Conservation (phyloP, 331 rosid genomes). For the Phaseolus coccineus region DNA sequence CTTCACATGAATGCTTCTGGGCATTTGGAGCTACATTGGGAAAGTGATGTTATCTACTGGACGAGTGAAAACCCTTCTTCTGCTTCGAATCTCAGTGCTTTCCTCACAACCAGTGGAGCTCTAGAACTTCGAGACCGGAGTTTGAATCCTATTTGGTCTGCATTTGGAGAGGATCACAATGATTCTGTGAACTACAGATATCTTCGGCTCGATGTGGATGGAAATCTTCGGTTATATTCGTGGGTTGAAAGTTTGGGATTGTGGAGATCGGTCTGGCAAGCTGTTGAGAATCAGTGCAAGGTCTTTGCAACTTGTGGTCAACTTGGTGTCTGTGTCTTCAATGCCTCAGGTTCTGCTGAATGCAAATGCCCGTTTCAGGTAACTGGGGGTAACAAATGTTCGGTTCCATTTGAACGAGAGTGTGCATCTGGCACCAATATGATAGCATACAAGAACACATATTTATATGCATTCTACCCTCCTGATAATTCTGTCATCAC, state of each 20-base stretch:
- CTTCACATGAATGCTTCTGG: slow-evolving; percentile 69
- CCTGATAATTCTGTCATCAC: slow-evolving; percentile 51
- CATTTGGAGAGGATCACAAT: slow-evolving; percentile 69
- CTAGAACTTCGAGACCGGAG: slow-evolving; percentile 57
- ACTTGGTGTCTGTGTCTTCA: slow-evolving; percentile 61
- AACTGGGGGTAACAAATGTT: slow-evolving; percentile 52
- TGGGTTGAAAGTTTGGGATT: slow-evolving; percentile 58
- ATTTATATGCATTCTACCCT: slow-evolving; percentile 66
- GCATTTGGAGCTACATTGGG: slow-evolving; percentile 71
- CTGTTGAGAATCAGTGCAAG: slow-evolving; percentile 78
- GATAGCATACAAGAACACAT: slow-evolving; percentile 50
- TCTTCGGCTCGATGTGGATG: slow-evolving; percentile 77
- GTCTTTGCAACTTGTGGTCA: slow-evolving; percentile 79
- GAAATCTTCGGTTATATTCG: slow-evolving; percentile 78
- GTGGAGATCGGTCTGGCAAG: slow-evolving; percentile 78
- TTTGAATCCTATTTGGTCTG: slow-evolving; percentile 64
- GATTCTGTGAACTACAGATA: slow-evolving; percentile 56
- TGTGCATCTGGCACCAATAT: slow-evolving; percentile 57
- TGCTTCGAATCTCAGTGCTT: slow-evolving; percentile 59
- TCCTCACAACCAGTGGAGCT: slow-evolving; percentile 60
- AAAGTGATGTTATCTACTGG: slow-evolving; percentile 67
- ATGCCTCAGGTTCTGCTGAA: slow-evolving; percentile 51
- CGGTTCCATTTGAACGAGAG: slow-evolving; percentile 43
- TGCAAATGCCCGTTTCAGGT: slow-evolving; percentile 70
- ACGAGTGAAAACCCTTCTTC: slow-evolving; percentile 54